Conservation (phyloP, 2,329 filamentous ascomycete species). For the Aspergillus tanneri region DNA sequence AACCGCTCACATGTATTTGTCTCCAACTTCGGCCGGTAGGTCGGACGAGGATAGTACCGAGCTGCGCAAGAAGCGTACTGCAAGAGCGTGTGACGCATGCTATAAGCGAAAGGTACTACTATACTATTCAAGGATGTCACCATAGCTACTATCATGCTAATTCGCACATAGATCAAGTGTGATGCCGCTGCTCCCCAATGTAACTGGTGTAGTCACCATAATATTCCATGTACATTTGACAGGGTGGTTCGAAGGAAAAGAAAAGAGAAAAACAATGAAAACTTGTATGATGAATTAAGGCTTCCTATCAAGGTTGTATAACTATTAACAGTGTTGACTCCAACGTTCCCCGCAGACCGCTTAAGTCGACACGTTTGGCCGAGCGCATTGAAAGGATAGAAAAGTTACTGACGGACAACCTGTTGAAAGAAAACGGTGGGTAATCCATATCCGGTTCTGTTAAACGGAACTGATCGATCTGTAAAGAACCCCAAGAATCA, state of each 20-base stretch:
- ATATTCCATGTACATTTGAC: conserved; percentile 49
- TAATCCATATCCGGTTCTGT: not conserved
- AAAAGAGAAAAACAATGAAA: conserved; percentile 25
- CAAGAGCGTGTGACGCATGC: conserved; percentile 51
- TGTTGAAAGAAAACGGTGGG: conserved; percentile 28
- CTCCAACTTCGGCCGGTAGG: conserved; percentile 15
- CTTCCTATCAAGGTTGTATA: not conserved
- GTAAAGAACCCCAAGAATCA: conserved; percentile 18
- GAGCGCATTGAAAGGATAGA: conserved; percentile 45
- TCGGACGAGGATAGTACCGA: conserved; percentile 24
- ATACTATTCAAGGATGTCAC: not conserved
- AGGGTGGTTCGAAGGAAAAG: conserved; percentile 29
- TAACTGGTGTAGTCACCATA: conserved; percentile 54
- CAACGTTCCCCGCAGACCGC: conserved; percentile 15
- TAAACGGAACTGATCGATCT: conserved; percentile 3
- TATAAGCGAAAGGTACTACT: conserved; percentile 49
- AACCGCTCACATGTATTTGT: conserved; percentile 16
- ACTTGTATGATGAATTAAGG: conserved; percentile 18
- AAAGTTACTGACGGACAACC: conserved; percentile 35
- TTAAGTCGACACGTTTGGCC: conserved; percentile 31
- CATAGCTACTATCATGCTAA: conserved; percentile 6
- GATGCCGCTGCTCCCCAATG: conserved; percentile 46
- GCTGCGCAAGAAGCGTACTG: conserved; percentile 25
- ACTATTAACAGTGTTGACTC: not conserved
- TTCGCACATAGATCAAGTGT: conserved; percentile 49